Evolutionary conservation across 179 eudicot species (phyloP).

Genomic region (Beta macrorhiza): DNA sequence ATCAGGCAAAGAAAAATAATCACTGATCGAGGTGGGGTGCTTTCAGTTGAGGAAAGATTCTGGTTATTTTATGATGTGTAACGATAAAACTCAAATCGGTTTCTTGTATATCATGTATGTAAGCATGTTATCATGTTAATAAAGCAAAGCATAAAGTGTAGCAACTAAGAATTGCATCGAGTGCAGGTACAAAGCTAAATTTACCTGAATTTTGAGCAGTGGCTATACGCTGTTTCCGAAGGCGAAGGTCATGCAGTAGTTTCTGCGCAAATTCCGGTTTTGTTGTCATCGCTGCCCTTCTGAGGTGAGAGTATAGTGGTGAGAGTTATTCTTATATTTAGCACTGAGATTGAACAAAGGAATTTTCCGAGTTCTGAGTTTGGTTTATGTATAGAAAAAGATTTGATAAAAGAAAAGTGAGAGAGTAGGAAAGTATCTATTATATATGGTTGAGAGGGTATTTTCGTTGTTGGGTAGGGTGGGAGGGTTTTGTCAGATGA

Average conservation of each 20-base stretch:
- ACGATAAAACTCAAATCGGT: not conserved
- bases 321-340: not conserved
- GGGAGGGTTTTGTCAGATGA: conserved; percentile 27
- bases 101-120: not conserved
- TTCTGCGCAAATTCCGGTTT: conserved; percentile 87
- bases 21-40: too few species aligned
- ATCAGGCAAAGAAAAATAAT: too few species aligned
- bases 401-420: conserved; percentile 9
- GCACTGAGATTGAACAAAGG: not conserved
- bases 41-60: not conserved
- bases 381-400: not conserved
- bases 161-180: not conserved
- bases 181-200: conserved; percentile 7
- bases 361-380: not conserved
- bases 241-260: conserved; percentile 70
- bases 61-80: conserved; percentile 6
- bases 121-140: not conserved
- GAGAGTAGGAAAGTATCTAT: not conserved
- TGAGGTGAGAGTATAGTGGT: not conserved
- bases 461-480: conserved; percentile 68
- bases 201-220: conserved; percentile 48
- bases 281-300: conserved; percentile 36
- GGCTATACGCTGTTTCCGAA: conserved; percentile 69
- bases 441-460: conserved; percentile 46
- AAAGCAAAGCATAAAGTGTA: not conserved